Evolutionary conservation across 1,284 basidiomycete species (phyloP).

Genomic region (Trametes hirsuta): DNA sequence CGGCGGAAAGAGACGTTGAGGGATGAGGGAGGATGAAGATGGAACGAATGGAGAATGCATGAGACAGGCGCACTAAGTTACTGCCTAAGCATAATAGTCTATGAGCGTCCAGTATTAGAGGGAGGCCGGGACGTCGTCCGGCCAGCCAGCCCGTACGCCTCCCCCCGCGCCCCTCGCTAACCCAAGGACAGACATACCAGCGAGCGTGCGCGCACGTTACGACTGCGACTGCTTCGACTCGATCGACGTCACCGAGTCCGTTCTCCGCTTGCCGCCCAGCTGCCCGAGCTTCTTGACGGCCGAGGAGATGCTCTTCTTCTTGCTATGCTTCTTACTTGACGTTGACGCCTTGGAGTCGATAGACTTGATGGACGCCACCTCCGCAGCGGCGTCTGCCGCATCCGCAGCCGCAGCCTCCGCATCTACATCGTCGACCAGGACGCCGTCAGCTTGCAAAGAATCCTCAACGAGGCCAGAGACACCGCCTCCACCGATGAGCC

Average conservation of each 20-base stretch:
- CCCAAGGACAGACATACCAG: background rate
- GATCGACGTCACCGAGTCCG: slow-evolving; percentile 51
- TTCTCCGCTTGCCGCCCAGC: slow-evolving; percentile 51
- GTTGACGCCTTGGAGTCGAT: slow-evolving; percentile 26
- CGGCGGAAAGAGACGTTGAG: slow-evolving; percentile 13
- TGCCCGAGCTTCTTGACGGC: slow-evolving; percentile 59
- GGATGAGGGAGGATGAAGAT: slow-evolving; percentile 1
- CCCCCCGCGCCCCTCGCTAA: slow-evolving; percentile 11
- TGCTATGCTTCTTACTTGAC: slow-evolving; percentile 43
- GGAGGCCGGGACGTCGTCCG: background rate
- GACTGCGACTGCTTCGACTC: slow-evolving; percentile 22
- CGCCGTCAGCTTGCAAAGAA: slow-evolving; percentile 29
- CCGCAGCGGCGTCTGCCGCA: slow-evolving; percentile 16
- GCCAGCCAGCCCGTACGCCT: slow-evolving; percentile 1
- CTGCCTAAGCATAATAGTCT: slow-evolving; percentile 24
- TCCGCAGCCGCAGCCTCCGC: slow-evolving; percentile 2
- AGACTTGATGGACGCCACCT: slow-evolving; percentile 32
- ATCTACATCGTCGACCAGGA: slow-evolving; percentile 30
- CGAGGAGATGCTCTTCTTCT: slow-evolving; percentile 55
- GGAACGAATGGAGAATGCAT: background rate
- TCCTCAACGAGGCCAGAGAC: slow-evolving; percentile 42
- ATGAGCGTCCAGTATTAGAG: slow-evolving; percentile 22
- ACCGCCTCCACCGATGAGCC: slow-evolving; percentile 58
- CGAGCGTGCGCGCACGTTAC: background rate
- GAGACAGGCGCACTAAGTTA: slow-evolving; percentile 10